Evolutionary conservation across 169 alveolate species (phyloP).

Genomic region (Babesia divergens): DNA sequence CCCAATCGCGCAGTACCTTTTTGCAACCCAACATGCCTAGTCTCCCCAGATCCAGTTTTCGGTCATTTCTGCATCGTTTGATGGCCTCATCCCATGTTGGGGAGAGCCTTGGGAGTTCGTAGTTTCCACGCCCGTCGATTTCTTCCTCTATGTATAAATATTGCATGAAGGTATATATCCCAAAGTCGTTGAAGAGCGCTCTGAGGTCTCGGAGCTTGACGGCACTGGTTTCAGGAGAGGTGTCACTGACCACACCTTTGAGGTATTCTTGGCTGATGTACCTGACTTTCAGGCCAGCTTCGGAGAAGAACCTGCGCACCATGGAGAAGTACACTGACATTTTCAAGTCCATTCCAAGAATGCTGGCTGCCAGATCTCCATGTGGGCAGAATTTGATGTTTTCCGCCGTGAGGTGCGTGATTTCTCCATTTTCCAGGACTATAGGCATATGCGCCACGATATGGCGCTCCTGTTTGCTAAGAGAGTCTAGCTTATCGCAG

Average conservation of each 20-base stretch:
- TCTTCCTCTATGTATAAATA: background rate
- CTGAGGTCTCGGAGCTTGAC: background rate
- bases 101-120: background rate
- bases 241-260: background rate
- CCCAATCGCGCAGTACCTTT: background rate
- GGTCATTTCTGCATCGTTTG: background rate
- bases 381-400: background rate
- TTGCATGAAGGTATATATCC: background rate
- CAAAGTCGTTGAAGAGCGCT: background rate
- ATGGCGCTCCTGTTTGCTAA: background rate
- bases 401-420: background rate
- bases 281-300: background rate
- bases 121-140: background rate
- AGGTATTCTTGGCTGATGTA: constrained; percentile 4
- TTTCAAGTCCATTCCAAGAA: background rate
- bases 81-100: background rate
- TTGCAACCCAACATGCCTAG: background rate
- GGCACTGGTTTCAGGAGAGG: background rate
- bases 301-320: background rate
- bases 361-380: background rate
- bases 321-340: background rate
- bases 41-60: background rate
- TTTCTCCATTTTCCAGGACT: background rate
- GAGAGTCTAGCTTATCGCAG: background rate
- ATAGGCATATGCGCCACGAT: background rate